Conservation (phyloP, 2,329 filamentous ascomycete genomes). For the Furcasterigmium furcatum region DNA sequence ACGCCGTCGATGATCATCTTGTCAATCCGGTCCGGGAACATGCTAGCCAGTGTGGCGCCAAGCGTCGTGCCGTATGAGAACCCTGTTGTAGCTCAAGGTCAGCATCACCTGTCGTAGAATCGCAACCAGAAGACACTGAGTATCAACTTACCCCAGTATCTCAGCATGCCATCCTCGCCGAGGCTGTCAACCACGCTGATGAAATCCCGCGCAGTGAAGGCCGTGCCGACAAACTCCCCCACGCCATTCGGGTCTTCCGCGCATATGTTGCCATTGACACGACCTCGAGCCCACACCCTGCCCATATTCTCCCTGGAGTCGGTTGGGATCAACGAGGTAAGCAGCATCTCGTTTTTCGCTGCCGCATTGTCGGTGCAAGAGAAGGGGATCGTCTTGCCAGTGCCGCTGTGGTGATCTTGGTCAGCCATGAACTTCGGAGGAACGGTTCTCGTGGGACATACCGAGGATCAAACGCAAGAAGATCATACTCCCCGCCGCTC, state of each 20-base stretch:
- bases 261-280: conserved; percentile 16
- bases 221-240: conserved; percentile 34
- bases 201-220: conserved; percentile 40
- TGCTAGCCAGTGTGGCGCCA: conserved; percentile 31
- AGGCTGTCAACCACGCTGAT: conserved; percentile 35
- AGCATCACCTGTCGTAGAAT: too few species aligned
- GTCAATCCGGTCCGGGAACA: conserved; percentile 33
- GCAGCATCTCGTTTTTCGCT: neutral
- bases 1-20: conserved; percentile 27
- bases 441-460: conserved; percentile 7
- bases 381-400: conserved; percentile 20
- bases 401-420: too few species aligned
- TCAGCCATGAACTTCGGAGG: too few species aligned
- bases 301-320: conserved; percentile 7
- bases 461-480: conserved; percentile 22
- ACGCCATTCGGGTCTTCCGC: conserved; percentile 15
- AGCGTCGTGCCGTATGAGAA: conserved; percentile 34
- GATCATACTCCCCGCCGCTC: conserved; percentile 19
- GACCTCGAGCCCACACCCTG: conserved; percentile 17
- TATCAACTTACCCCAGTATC: conserved; percentile 32
- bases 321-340: neutral
- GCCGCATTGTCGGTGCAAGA: conserved; percentile 11
- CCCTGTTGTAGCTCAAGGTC: conserved; percentile 16
- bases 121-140: neutral
- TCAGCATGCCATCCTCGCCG: conserved; percentile 32